Base-by-base conservation (phyloP, 140 eudicot species). In the Bidens hawaiensis region DNA sequence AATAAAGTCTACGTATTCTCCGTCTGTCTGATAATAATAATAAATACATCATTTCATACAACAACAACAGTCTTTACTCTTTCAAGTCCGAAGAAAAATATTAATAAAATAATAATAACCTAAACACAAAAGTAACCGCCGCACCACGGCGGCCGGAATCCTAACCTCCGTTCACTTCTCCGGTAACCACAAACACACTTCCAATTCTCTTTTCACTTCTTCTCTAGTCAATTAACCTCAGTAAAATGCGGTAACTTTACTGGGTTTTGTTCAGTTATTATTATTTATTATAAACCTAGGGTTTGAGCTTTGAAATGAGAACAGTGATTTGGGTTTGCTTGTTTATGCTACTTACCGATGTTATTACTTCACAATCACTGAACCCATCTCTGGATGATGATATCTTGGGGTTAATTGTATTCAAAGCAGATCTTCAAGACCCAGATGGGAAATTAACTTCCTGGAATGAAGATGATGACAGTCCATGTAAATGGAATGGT, bases 391-490 rank as follows among this genome's bases (percentile, higher is more conserved):
- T 86, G 36, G 86, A 86, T 50, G 95, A 89, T 50, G 97, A 89
- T 57, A 83, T 89, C 40, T 61, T 89, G 64, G 97, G 97, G 27
- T 68, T 89, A 64, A 81, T 89, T 25, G 97, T 86, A 7, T 89
- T 89, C 75, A 89, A 81, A 50, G 94, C 97, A 12, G 95, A 83
- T 64, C 58, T 89, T 62, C 64, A 68, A 81, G 97, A 86, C 74
- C 97, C 97, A 60, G 70, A 78, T 19, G 81, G 85, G 14, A 89
- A 81, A 38, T 66, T 89, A 19, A 46, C 31, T 1, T 78, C 95
- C 5, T 89, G 97, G 97, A 89, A 89, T 58, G 97, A 86, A 76
- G 97, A 89, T 40, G 95, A 89, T 55, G 93, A 86, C 5, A 86
- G 79, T 67, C 89, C 97, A 1, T 89, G 97, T 57, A 85, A 79